phyloP scores from a whole-genome alignment of 495 filamentous ascomycete genomes.

The Sordaria brevicollis region DNA sequence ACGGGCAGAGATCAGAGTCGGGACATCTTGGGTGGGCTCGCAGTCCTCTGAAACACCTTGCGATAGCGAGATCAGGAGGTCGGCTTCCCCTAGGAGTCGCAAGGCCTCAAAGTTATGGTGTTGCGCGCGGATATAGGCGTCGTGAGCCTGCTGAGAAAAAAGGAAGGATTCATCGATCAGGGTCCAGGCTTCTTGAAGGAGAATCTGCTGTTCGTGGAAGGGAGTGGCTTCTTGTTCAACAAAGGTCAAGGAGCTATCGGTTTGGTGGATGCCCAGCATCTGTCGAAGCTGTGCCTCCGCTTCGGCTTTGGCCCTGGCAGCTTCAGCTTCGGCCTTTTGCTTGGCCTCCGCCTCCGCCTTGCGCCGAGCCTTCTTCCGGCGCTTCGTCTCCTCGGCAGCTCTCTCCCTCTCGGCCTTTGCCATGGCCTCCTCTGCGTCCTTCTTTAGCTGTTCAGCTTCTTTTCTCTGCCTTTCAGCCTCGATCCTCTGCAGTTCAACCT shows the following conservation, averaged over 20 bases:
- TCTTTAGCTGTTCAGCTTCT: background rate
- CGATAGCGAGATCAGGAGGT: background rate
- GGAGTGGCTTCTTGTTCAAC: background rate
- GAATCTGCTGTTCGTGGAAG: background rate
- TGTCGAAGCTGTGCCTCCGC: background rate
- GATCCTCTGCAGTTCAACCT: background rate
- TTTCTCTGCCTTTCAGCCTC: background rate
- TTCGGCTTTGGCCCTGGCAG: background rate
- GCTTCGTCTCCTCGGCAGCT: background rate
- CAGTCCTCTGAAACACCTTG: background rate
- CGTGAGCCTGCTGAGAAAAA: background rate
- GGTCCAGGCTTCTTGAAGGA: background rate
- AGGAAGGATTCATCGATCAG: background rate
- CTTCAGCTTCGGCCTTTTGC: background rate
- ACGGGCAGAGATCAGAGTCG: background rate
- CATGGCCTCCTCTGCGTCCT: accelerated
- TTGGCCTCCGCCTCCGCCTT: background rate
- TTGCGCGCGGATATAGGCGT: background rate
- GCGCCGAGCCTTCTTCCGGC: background rate
- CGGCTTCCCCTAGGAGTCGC: background rate
- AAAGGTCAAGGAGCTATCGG: background rate
- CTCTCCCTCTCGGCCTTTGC: background rate
- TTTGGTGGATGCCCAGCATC: background rate
- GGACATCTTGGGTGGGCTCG: background rate
- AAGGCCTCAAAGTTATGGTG: background rate